Conservation (phyloP, 1,284 basidiomycete genomes). For the Fomitopsis palustris region DNA sequence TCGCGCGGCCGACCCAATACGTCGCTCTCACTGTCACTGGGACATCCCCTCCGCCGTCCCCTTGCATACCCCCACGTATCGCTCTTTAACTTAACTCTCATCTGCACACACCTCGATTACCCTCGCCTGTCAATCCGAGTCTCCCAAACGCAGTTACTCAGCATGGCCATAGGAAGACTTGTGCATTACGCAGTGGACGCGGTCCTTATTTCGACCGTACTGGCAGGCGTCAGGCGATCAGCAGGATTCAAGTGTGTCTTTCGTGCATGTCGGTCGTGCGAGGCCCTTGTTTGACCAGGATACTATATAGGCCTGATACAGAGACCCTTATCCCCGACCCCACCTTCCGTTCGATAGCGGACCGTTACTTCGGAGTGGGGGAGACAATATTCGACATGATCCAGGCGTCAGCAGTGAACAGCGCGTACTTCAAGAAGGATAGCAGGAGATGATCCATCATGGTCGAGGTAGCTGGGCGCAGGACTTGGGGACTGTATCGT, state of each 20-base stretch:
- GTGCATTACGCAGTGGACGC: constrained; percentile 86
- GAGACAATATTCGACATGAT: constrained; percentile 87
- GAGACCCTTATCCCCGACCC: constrained; percentile 73
- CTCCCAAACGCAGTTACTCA: neutral
- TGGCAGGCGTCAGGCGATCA: constrained; percentile 89
- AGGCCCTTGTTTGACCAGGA: neutral
- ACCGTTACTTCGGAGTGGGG: constrained; percentile 83
- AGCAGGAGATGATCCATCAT: constrained; percentile 20
- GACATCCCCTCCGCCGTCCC: neutral
- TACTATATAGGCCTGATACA: constrained; percentile 57
- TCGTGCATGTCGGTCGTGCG: neutral
- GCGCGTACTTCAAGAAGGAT: constrained; percentile 69
- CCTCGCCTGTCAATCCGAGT: neutral
- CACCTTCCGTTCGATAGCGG: constrained; percentile 70
- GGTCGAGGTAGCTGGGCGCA: neutral
- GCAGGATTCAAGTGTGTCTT: constrained; percentile 80
- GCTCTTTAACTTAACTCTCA: neutral
- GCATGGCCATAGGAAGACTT: constrained; percentile 61
- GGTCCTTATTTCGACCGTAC: constrained; percentile 81
- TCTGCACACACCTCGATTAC: neutral
- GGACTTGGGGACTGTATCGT: neutral
- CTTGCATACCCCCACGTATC: neutral
- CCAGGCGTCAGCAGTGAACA: constrained; percentile 79
- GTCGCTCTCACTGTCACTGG: neutral
- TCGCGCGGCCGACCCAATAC: neutral